Evolutionary conservation across 345 rosid genomes (phyloP).

Genomic region (Salix dunnii): DNA sequence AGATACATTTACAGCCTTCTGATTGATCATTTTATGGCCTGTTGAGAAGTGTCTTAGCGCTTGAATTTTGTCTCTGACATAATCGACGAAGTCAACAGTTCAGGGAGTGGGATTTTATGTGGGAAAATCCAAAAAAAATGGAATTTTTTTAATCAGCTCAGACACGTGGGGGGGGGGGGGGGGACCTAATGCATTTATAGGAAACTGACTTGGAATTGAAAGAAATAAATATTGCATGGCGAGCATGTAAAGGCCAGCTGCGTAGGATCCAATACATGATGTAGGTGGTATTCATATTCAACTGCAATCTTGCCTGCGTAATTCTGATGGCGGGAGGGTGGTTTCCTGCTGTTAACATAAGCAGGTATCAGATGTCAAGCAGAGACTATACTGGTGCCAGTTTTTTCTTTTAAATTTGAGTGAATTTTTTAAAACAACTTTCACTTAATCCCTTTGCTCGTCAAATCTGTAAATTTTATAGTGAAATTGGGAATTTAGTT

Average conservation of each 20-base stretch:
- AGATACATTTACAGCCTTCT: constrained; percentile 2
- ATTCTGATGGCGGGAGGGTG: constrained; percentile 9
- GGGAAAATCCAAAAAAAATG: background rate
- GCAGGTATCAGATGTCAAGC: constrained; percentile 18
- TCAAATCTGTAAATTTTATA: constrained; percentile 21
- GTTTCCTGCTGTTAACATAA: background rate
- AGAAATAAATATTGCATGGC: constrained; percentile 17
- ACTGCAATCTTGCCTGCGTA: constrained; percentile 10
- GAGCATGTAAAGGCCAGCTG: constrained; percentile 11
- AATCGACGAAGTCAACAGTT: background rate
- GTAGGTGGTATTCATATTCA: constrained; percentile 14
- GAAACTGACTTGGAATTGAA: constrained; percentile 12
- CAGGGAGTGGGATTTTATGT: background rate
- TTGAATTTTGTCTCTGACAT: constrained; percentile 3
- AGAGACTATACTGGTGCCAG: background rate
- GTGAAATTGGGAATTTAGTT: background rate
- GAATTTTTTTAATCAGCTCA: background rate
- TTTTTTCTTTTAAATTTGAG: constrained; percentile 7
- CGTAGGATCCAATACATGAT: constrained; percentile 8
- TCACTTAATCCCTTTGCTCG: background rate
- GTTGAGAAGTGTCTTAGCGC: constrained; percentile 12
- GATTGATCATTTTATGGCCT: constrained; percentile 14
- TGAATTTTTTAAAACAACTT: background rate
- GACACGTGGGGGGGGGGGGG: background rate
- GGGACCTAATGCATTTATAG: constrained; percentile 1